phyloP scores from a whole-genome alignment of 225 moss, liverwort and hornwort species.

The Lunularia cruciata region DNA sequence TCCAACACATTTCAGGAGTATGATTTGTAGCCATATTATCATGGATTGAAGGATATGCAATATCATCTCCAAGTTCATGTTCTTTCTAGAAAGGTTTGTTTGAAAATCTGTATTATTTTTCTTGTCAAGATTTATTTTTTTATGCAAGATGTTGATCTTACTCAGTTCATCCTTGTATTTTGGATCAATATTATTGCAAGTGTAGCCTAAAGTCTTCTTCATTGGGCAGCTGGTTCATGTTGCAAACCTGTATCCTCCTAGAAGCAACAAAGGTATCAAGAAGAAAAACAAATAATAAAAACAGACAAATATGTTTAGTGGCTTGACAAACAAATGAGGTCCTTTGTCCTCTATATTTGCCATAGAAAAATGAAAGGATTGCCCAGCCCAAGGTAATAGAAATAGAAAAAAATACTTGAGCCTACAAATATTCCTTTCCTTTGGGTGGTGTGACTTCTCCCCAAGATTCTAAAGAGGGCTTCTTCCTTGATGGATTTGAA shows the following conservation, averaged over 20 bases:
- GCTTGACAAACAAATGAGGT: slow-evolving; percentile 20
- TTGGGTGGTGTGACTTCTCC: slow-evolving; percentile 26
- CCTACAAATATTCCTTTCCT: slow-evolving; percentile 19
- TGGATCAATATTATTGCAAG: slow-evolving; percentile 13
- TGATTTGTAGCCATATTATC: slow-evolving; percentile 16
- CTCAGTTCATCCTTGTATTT: too few species aligned
- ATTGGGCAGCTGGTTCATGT: slow-evolving; percentile 33
- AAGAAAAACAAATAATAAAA: too few species aligned
- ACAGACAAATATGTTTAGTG: slow-evolving; percentile 17
- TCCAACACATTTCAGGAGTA: slow-evolving; percentile 38
- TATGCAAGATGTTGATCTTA: neutral
- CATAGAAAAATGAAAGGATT: slow-evolving; percentile 23
- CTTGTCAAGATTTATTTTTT: too few species aligned
- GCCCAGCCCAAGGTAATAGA: neutral
- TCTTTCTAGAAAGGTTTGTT: neutral
- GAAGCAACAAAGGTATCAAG: neutral
- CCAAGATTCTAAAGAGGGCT: neutral
- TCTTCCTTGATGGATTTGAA: slow-evolving; percentile 28
- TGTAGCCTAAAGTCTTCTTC: slow-evolving; percentile 15
- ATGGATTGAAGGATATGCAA: slow-evolving; percentile 24
- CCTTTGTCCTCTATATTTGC: slow-evolving; percentile 28
- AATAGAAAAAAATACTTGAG: slow-evolving; percentile 28
- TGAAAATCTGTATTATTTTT: too few species aligned
- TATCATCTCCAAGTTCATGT: slow-evolving; percentile 6
- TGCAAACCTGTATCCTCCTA: neutral